phyloP scores from a whole-genome alignment of 257 asterid genomes.

The Nicotiana knightiana region DNA sequence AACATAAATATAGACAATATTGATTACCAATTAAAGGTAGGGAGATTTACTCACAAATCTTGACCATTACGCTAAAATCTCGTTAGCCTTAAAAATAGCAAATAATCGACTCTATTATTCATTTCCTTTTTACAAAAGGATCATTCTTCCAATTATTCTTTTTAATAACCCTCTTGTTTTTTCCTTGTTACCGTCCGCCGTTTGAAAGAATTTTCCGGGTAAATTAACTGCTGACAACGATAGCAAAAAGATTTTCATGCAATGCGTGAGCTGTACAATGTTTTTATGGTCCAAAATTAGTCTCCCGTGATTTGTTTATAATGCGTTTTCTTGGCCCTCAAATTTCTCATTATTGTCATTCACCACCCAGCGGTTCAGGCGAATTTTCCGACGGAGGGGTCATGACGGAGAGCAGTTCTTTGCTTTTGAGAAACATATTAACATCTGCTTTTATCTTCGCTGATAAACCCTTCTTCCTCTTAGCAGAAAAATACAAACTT shows the following conservation, averaged over 20 bases:
- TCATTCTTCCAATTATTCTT: not conserved
- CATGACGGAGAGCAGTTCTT: not conserved
- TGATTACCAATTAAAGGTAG: not conserved
- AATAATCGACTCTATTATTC: not conserved
- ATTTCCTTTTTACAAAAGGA: not conserved
- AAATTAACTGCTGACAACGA: not conserved
- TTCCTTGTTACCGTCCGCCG: not conserved
- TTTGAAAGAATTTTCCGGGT: not conserved
- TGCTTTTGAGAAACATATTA: slow-evolving; percentile 45
- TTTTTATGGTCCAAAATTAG: not conserved
- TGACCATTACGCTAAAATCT: not conserved
- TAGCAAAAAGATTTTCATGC: not conserved
- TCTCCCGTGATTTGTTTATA: not conserved
- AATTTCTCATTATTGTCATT: slow-evolving; percentile 4
- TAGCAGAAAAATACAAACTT: slow-evolving; percentile 33
- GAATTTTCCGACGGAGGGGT: slow-evolving; percentile 19
- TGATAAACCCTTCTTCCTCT: slow-evolving; percentile 37
- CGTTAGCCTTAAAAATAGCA: not conserved
- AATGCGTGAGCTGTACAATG: not conserved
- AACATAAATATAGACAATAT: not conserved
- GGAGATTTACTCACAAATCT: not conserved
- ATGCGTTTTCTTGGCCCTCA: not conserved
- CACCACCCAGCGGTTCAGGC: slow-evolving; percentile 1
- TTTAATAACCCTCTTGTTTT: not conserved
- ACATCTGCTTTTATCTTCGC: slow-evolving; percentile 40